These are phyloP conservation scores for Acorus calamus DNA, from an alignment of 106 monocot genomes.

Conservation along the genomic window DNA sequence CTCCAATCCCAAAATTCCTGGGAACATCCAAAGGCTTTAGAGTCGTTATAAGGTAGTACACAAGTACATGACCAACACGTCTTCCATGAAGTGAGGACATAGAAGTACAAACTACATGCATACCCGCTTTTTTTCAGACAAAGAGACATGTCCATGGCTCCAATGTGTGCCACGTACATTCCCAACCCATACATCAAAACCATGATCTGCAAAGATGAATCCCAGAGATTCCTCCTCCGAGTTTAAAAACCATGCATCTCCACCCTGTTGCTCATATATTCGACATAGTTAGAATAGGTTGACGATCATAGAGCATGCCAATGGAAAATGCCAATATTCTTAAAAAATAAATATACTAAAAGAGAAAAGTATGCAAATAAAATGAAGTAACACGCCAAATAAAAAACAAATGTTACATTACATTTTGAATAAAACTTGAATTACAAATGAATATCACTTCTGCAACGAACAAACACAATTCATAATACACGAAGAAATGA, in stretches of 20 bases:
- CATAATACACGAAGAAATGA: no score
- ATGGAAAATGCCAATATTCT: no score
- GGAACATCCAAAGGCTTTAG: constrained; percentile 5
- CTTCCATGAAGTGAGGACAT: no score
- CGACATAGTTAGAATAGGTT: no score
- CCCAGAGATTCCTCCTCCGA: constrained; percentile 75
- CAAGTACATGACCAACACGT: neutral
- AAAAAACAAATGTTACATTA: no score
- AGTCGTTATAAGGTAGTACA: neutral
- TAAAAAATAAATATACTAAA: no score
- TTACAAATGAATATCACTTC: no score
- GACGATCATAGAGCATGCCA: no score
- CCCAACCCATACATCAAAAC: constrained; percentile 97
- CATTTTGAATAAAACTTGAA: no score
- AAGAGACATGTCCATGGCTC: constrained; percentile 59
- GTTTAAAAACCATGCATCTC: constrained; percentile 94
- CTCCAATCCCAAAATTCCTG: constrained; percentile 98
- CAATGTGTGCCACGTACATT: constrained; percentile 91
- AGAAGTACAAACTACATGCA: neutral
- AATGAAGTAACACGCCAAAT: no score
- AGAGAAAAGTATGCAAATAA: no score
- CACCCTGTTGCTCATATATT: constrained; percentile 44
- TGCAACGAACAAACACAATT: no score
- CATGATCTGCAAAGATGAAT: constrained; percentile 82
- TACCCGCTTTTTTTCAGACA: constrained; percentile 55